A percentile compares a stretch with the other conserved stretches of the same genome.
phyloP scores from a whole-genome alignment of 2,329 filamentous ascomycete species.

The Myrmaecium sp. region DNA sequence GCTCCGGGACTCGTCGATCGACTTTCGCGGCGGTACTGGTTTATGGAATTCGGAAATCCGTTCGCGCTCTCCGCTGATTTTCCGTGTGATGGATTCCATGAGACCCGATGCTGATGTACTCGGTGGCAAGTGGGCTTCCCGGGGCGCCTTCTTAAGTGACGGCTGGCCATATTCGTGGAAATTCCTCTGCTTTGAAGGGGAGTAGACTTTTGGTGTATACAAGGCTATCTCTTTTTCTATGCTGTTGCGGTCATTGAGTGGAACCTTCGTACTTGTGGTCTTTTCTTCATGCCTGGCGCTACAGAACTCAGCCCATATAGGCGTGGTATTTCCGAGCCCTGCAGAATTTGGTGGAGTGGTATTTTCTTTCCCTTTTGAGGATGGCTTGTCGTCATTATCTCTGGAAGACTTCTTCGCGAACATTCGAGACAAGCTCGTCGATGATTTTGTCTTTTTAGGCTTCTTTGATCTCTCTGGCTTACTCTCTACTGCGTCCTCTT shows the following conservation, averaged over 20 bases:
- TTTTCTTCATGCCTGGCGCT: slow-evolving; percentile 16
- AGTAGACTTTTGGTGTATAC: slow-evolving; percentile 43
- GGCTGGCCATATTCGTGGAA: slow-evolving; percentile 37
- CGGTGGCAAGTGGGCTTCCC: slow-evolving; percentile 15
- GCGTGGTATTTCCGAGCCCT: slow-evolving; percentile 34
- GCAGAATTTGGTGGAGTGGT: slow-evolving; percentile 41
- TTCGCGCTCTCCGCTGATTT: slow-evolving; percentile 17
- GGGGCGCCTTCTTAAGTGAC: slow-evolving; percentile 16
- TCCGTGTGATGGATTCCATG: slow-evolving; percentile 21
- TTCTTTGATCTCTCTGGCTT: slow-evolving; percentile 16
- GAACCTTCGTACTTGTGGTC: slow-evolving; percentile 24
- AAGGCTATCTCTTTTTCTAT: slow-evolving; percentile 38
- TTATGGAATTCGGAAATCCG: slow-evolving; percentile 17
- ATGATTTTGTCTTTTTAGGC: slow-evolving; percentile 61
- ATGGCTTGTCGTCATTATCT: slow-evolving; percentile 35
- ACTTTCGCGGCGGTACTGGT: no score
- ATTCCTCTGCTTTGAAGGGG: slow-evolving; percentile 44
- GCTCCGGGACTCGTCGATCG: no score
- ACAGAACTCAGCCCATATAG: slow-evolving; percentile 67
- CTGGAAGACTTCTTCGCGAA: slow-evolving; percentile 61
- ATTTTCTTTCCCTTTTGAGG: slow-evolving; percentile 66
- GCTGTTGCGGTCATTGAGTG: slow-evolving; percentile 26
- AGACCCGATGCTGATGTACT: slow-evolving; percentile 24
- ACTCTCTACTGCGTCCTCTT: slow-evolving; percentile 13
- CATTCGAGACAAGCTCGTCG: slow-evolving; percentile 63